Base-by-base conservation (phyloP, 495 filamentous ascomycete species). In the Neurospora sp. region DNA sequence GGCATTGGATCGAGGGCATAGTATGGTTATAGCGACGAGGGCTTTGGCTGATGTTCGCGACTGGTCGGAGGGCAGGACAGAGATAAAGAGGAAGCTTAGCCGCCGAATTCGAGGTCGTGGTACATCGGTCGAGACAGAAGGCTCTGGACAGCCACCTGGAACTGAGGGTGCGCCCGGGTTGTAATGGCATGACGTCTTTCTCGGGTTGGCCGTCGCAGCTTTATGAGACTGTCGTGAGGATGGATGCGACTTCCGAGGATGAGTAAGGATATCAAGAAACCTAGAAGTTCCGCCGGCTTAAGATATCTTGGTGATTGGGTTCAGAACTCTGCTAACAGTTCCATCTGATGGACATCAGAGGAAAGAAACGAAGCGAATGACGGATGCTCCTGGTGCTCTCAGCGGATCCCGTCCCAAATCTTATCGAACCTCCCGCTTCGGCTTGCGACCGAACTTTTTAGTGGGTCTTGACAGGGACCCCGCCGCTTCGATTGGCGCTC, bases 61-160 rank as follows among this genome's bases (percentile, higher is more conserved):
- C 70, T 1, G 74, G 69, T 4, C 71, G 71, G 39, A 84, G 73
- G 3, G 84, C 79, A 23, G 85, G 84, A 69, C 83, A 86, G 23
- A 86, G 80, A 54, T 84, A 86, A 0, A 84, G 70, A 62, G 85
- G 84, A 8, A 83, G 72, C 20, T 80, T 81, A 35, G 54, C 54
- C 27, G 27, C 54, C 6, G 31, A 8, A 35, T 16, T 66, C 59
- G 82, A 72, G 62, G 76, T 40, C 10, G 78, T 73, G n/a, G 72
- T 70, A 41, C 27, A 70, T 14, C 78, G 81, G 71, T 85, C 85
- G 14, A 85, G 46, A 48, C 78, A 79, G 23, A 85, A 80, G 11
- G 81, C 82, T 5, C 77, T 82, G 9, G 81, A 78, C n/a, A 86
- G 75, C 82, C 82, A 84, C 83, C 80, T 78, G 27, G 78, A 78